These are phyloP conservation scores for Pelargonium myrrhifolium DNA, from an alignment of 441 rosid species.

Conservation along the genomic window DNA sequence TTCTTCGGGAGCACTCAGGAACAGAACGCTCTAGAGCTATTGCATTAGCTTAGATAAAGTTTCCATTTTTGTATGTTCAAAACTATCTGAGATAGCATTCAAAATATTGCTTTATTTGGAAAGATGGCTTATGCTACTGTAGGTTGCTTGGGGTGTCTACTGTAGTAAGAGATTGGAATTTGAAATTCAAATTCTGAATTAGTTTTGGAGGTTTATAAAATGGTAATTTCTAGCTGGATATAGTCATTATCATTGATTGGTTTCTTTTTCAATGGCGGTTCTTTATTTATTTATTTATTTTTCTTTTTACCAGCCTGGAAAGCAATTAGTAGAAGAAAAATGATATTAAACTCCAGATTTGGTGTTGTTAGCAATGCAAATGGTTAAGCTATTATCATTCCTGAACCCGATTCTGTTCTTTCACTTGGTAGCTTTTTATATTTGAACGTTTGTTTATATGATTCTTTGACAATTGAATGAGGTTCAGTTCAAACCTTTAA, in stretches of 20 bases:
- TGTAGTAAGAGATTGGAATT: not conserved
- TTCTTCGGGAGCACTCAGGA: not conserved
- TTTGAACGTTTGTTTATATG: not conserved
- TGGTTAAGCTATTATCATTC: not conserved
- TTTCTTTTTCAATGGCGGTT: no score
- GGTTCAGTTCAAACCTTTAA: not conserved
- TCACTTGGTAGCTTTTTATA: not conserved
- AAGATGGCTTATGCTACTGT: not conserved
- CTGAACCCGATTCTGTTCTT: conserved; percentile 13
- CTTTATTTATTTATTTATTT: no score
- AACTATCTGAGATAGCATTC: not conserved
- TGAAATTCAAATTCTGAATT: not conserved
- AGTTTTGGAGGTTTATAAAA: no score
- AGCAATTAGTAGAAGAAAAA: conserved; percentile 10
- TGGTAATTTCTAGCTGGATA: no score
- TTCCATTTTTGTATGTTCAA: not conserved
- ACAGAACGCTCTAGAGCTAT: not conserved
- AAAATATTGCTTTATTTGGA: not conserved
- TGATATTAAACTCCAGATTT: not conserved
- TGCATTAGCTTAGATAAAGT: not conserved
- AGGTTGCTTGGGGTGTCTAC: no score
- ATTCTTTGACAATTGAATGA: not conserved
- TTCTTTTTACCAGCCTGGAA: conserved; percentile 6
- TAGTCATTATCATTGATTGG: no score
- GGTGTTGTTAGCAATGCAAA: not conserved